These are phyloP conservation scores for Ogataea allantospora DNA, from an alignment of 805 yeast species.

Conservation along the genomic window DNA sequence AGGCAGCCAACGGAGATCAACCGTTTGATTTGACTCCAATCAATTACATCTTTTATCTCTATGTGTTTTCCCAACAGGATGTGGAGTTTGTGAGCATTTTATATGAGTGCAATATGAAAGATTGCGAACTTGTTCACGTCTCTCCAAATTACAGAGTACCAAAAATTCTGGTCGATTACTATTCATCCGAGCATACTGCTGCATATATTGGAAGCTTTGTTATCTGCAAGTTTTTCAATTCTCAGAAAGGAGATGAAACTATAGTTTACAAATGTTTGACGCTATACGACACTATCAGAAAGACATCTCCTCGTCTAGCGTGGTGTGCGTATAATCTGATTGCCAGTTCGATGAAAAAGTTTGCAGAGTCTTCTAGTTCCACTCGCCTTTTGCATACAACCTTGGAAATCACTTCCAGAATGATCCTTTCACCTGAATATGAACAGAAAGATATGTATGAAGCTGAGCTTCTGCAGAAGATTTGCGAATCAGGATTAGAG, in stretches of 20 bases:
- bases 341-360: conserved; percentile 22
- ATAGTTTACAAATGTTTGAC: conserved; percentile 25
- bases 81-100: conserved; percentile 35
- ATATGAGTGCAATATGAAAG: conserved; percentile 34
- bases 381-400: conserved; percentile 24
- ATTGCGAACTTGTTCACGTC: conserved; percentile 32
- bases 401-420: conserved; percentile 23
- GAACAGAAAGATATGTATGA: conserved; percentile 23
- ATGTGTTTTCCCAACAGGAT: conserved; percentile 36
- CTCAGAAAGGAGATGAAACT: conserved; percentile 25
- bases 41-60: conserved; percentile 33
- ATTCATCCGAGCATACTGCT: conserved; percentile 2
- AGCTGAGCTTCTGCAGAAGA: conserved; percentile 16
- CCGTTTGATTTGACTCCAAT: conserved; percentile 26
- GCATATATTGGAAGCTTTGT: conserved; percentile 19
- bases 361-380: conserved; percentile 24
- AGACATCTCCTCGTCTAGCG: conserved; percentile 15
- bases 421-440: conserved; percentile 35
- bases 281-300: conserved; percentile 17
- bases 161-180: conserved; percentile 21
- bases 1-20: conserved; percentile 6
- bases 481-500: conserved; percentile 24
- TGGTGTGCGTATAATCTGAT: conserved; percentile 22
- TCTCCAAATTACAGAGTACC: conserved; percentile 40
- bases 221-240: conserved; percentile 21